A percentile compares a stretch with the other conserved stretches of the same genome.
phyloP scores from a whole-genome alignment of 2,329 filamentous ascomycete species.

The Diaporthe australafricana region DNA sequence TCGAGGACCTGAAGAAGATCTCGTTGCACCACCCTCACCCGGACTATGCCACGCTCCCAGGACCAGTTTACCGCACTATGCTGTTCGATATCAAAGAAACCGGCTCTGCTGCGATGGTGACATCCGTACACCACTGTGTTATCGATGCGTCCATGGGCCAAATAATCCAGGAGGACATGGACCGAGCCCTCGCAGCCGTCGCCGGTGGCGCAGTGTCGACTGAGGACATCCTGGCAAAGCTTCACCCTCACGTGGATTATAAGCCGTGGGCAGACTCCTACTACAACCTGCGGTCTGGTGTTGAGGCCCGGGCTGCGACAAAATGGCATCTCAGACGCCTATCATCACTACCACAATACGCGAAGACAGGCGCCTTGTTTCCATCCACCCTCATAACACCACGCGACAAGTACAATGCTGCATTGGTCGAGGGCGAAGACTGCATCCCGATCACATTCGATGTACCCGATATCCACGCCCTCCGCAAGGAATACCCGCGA shows the following conservation, averaged over 20 bases:
- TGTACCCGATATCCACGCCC: constrained; percentile 29
- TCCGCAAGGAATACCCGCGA: constrained; percentile 30
- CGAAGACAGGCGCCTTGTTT: constrained; percentile 10
- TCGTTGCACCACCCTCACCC: constrained; percentile 24
- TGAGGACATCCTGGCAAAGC: constrained; percentile 11
- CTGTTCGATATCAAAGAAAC: constrained; percentile 31
- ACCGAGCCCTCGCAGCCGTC: constrained; percentile 7
- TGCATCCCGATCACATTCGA: constrained; percentile 36
- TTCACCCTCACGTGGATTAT: constrained; percentile 38
- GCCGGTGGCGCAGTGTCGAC: constrained; percentile 6
- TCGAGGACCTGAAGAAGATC: constrained; percentile 18
- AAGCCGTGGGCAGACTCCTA: constrained; percentile 40
- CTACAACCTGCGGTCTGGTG: constrained; percentile 33
- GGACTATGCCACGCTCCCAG: constrained; percentile 23
- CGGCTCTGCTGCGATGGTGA: constrained; percentile 19
- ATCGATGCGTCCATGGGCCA: constrained; percentile 30
- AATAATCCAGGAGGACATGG: constrained; percentile 28
- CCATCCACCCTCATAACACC: constrained; percentile 15
- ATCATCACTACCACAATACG: constrained; percentile 16
- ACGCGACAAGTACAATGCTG: constrained; percentile 16
- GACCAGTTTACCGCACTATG: constrained; percentile 26
- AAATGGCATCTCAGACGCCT: constrained; percentile 37
- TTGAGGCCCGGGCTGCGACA: constrained; percentile 33
- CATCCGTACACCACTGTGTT: constrained; percentile 10
- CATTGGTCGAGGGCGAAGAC: constrained; percentile 25